Conservation (phyloP, 2,329 filamentous ascomycete species). For the Epichloe brachyelytri region DNA sequence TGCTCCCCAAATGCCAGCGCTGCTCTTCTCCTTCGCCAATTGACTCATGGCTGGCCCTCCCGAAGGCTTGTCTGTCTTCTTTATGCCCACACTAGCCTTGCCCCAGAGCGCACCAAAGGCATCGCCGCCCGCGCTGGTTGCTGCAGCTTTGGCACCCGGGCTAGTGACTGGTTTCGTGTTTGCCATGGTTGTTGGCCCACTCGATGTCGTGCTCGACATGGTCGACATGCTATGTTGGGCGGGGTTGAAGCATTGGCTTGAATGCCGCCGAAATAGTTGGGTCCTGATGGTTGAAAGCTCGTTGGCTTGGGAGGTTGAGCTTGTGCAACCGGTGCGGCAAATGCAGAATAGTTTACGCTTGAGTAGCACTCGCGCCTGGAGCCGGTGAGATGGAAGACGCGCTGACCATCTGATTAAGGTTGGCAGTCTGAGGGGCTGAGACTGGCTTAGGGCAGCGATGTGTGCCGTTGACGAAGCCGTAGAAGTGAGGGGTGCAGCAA, state of each 20-base stretch:
- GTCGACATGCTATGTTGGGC: constrained; percentile 17
- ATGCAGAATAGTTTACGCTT: constrained; percentile 51
- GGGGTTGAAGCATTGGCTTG: constrained; percentile 24
- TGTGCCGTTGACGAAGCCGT: constrained; percentile 46
- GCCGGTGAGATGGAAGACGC: constrained; percentile 73
- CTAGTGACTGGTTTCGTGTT: constrained; percentile 35
- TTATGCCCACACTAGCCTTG: constrained; percentile 58
- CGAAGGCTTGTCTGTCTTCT: constrained; percentile 52
- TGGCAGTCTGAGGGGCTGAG: constrained; percentile 67
- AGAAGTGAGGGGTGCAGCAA: constrained; percentile 35
- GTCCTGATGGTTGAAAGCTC: constrained; percentile 63
- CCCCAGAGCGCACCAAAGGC: constrained; percentile 85
- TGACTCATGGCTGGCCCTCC: constrained; percentile 74
- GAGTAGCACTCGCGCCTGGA: constrained; percentile 41
- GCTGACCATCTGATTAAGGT: constrained; percentile 65
- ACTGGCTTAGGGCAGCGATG: constrained; percentile 71
- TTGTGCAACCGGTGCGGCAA: constrained; percentile 28
- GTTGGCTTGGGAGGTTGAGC: constrained; percentile 40
- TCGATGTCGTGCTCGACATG: constrained; percentile 22
- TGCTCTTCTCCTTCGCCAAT: constrained; percentile 96
- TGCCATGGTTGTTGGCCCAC: constrained; percentile 26
- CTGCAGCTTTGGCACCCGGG: constrained; percentile 36
- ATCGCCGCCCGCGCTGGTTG: constrained; percentile 54
- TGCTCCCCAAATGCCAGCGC: constrained; percentile 84
- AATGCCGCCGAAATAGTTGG: constrained; percentile 93